These are phyloP conservation scores for Endotrypanum monterogeii DNA, from an alignment of 208 protist species.

Conservation along the genomic window DNA sequence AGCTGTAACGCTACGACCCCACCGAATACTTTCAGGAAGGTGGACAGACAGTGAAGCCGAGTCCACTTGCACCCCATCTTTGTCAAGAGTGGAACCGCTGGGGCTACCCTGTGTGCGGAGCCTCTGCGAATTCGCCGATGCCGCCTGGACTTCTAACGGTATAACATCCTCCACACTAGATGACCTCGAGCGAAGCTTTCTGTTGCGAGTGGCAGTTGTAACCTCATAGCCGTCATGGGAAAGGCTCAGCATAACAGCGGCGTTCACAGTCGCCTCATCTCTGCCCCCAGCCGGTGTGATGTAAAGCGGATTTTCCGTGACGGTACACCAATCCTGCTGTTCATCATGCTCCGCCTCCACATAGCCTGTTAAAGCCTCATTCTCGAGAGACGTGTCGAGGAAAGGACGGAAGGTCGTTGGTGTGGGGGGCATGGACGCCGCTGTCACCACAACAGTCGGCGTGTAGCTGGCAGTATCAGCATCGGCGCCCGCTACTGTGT, in stretches of 20 bases:
- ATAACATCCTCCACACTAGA: conserved; percentile 32
- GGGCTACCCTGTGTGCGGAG: background rate
- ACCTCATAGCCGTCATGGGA: background rate
- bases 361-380: background rate
- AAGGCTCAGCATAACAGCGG: background rate
- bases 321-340: background rate
- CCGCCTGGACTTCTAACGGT: conserved; percentile 4
- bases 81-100: background rate
- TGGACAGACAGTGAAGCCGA: background rate
- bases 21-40: background rate
- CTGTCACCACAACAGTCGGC: conserved; percentile 1
- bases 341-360: background rate
- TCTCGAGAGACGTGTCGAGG: background rate
- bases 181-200: conserved; percentile 4
- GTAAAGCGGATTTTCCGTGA: background rate
- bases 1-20: background rate
- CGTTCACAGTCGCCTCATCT: background rate
- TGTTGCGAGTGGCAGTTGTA: background rate
- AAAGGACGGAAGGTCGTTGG: conserved; percentile 5
- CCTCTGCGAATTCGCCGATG: background rate
- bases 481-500: background rate
- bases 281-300: background rate
- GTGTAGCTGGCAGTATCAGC: background rate
- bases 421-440: conserved; percentile 10
- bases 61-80: background rate